phyloP scores from a whole-genome alignment of 768 basidiomycete genomes.

The Solioccasus polychromus region DNA sequence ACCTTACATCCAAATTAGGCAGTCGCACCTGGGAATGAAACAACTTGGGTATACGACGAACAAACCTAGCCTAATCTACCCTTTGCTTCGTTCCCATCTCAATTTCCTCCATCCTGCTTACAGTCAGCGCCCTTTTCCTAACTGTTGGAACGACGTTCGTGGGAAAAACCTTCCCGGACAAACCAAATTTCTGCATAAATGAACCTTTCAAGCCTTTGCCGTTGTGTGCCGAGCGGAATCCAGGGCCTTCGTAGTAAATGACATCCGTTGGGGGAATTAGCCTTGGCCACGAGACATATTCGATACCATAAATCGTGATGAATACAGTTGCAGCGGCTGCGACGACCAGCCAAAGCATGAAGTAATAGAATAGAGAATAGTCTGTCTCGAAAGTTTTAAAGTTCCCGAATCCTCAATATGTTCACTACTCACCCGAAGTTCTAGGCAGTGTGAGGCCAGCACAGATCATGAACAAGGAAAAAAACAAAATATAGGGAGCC shows the following conservation, averaged over 20 bases:
- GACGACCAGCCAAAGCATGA: conserved; percentile 74
- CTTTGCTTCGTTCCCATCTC: conserved; percentile 84
- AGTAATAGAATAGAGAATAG: conserved; percentile 82
- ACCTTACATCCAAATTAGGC: conserved; percentile 8
- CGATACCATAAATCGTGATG: conserved; percentile 83
- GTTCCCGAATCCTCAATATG: background rate
- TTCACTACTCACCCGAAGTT: conserved; percentile 64
- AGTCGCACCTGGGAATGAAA: no score
- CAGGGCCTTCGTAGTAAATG: conserved; percentile 87
- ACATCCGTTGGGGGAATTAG: conserved; percentile 75
- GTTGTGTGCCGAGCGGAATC: conserved; percentile 71
- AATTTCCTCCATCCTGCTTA: conserved; percentile 57
- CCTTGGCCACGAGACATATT: conserved; percentile 94
- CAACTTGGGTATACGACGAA: background rate
- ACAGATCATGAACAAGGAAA: conserved; percentile 85
- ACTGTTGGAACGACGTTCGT: conserved; percentile 36
- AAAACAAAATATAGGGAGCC: conserved; percentile 81
- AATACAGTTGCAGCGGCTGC: conserved; percentile 61
- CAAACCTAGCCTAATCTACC: conserved; percentile 47
- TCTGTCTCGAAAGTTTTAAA: conserved; percentile 42
- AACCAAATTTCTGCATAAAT: conserved; percentile 30
- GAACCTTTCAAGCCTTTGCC: conserved; percentile 67
- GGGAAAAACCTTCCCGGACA: conserved; percentile 37
- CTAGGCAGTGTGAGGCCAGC: conserved; percentile 85
- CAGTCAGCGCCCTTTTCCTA: conserved; percentile 35